These are phyloP conservation scores for Suhomyces emberorum DNA, from an alignment of 805 yeast genomes.

Conservation along the genomic window DNA sequence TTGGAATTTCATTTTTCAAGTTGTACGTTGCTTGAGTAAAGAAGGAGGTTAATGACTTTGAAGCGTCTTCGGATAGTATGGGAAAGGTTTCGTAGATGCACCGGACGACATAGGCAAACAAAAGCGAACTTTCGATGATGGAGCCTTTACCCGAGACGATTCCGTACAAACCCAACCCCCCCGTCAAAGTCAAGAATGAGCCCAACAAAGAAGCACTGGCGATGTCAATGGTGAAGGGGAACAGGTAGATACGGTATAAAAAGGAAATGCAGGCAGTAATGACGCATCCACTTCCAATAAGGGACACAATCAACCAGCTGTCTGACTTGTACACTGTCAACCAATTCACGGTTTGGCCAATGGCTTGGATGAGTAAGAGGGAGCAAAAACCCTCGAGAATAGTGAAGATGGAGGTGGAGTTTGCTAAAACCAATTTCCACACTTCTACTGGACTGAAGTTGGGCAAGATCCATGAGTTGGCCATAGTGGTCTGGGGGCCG, in stretches of 20 bases:
- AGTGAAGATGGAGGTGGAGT: constrained; percentile 87
- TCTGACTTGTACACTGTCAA: constrained; percentile 61
- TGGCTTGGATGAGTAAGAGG: constrained; percentile 83
- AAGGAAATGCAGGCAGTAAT: constrained; percentile 76
- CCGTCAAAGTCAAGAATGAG: constrained; percentile 72
- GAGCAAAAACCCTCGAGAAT: constrained; percentile 92
- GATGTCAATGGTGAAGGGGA: constrained; percentile 66
- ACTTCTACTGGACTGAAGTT: constrained; percentile 39
- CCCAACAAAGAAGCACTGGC: constrained; percentile 83
- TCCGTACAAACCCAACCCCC: constrained; percentile 76
- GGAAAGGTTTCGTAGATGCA: constrained; percentile 93
- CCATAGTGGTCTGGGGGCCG: constrained; percentile 8
- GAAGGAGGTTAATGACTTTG: constrained; percentile 27
- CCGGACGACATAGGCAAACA: constrained; percentile 88
- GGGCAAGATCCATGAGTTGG: constrained; percentile 11
- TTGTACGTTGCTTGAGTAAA: constrained; percentile 33
- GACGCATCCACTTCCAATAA: constrained; percentile 69
- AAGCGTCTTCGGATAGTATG: constrained; percentile 60
- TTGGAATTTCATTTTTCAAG: constrained; percentile 33
- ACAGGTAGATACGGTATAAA: constrained; percentile 76
- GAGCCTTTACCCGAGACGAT: constrained; percentile 80
- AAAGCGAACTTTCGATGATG: constrained; percentile 82
- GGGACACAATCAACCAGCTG: constrained; percentile 71
- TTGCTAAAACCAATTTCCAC: constrained; percentile 71
- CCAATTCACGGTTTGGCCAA: constrained; percentile 80